phyloP scores from a whole-genome alignment of 2,329 filamentous ascomycete species.

The Mycogone perniciosa region DNA sequence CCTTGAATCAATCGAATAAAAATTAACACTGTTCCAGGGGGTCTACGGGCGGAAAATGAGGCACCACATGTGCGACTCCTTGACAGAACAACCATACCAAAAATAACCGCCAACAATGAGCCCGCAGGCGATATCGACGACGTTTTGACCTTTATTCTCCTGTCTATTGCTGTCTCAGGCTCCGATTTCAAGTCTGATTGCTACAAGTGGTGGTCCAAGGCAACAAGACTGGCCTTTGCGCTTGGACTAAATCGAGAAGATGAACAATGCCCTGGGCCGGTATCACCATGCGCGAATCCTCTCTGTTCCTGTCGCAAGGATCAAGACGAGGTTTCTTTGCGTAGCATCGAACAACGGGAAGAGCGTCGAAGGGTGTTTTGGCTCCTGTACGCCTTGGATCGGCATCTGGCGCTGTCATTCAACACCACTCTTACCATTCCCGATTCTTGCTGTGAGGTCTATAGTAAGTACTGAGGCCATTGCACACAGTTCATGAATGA shows the following conservation, averaged over 20 bases:
- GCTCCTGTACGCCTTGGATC: conserved; percentile 41
- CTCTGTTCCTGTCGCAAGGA: conserved; percentile 27
- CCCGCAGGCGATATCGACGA: conserved; percentile 33
- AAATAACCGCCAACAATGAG: conserved; percentile 28
- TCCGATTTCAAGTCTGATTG: conserved; percentile 44
- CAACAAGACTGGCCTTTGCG: conserved; percentile 31
- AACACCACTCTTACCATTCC: conserved; percentile 38
- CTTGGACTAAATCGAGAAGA: conserved; percentile 35
- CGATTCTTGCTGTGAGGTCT: conserved; percentile 40
- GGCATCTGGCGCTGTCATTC: conserved; percentile 42
- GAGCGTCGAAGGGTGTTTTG: conserved; percentile 42
- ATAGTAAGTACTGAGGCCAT: conserved; percentile 18
- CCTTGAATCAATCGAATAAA: background rate
- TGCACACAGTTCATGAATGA: background rate
- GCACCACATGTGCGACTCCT: conserved; percentile 20
- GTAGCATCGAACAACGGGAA: conserved; percentile 36
- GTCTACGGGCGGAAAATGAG: conserved; percentile 28
- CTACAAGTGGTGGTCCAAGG: conserved; percentile 42
- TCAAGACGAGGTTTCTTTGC: conserved; percentile 19
- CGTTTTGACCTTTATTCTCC: conserved; percentile 38
- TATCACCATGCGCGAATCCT: conserved; percentile 26
- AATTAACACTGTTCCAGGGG: conserved; percentile 18
- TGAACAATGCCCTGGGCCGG: conserved; percentile 24
- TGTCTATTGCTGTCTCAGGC: conserved; percentile 40
- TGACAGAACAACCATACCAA: conserved; percentile 20